Evolutionary conservation across 2,329 filamentous ascomycete genomes (phyloP), one percentile per base, ranked within the genome.

Genomic region (Calycina herbarum): DNA sequence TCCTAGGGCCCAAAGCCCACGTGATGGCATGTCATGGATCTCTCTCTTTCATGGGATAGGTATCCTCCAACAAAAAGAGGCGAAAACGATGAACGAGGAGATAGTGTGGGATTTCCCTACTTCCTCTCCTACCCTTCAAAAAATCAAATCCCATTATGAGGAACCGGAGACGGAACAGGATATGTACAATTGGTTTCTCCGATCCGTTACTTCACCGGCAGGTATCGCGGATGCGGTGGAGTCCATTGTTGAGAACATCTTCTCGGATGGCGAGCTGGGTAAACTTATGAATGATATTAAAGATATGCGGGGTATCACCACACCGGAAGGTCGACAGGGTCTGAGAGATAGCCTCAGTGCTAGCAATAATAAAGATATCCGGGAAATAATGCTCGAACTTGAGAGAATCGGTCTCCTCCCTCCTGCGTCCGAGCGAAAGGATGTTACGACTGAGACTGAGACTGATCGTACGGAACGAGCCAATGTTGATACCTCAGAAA

Each of bases 121-220:
- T 42, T 45, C n/a, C 62, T 24, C 20, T 57, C 35, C 17, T 27
- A n/a, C 6, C 57, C 57, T 20, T 24, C 35, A 11, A 5, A 61
- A 24, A 27, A 24, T 24, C 15, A 11, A 33, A 20, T 51, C 24
- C 17, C 8, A 24, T 13, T 2, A 11, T 11, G 27, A 20, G 0
- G 64, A 66, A 17, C 27, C 67, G 5, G 62, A 70, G 40, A 74
- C 72, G 6, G 74, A 76, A 24, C 71, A 71, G 61, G 73, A 76
- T 13, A 73, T 73, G 70, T 76, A 75, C 64, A 70, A 75, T 7
- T 62, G 60, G 2, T 75, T 75, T 54, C 59, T 73, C 15, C 54
- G 63, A 1, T 66, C 57, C 31, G 61, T 64, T 11, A 62, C 67
- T 38, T 40, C 62, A 11, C 17, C 59, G 20, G 33, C 56, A n/a